A percentile compares a stretch with the other conserved stretches of the same genome.
Evolutionary conservation across 2,329 filamentous ascomycete species (phyloP).

Genomic region (Neurospora sp.): DNA sequence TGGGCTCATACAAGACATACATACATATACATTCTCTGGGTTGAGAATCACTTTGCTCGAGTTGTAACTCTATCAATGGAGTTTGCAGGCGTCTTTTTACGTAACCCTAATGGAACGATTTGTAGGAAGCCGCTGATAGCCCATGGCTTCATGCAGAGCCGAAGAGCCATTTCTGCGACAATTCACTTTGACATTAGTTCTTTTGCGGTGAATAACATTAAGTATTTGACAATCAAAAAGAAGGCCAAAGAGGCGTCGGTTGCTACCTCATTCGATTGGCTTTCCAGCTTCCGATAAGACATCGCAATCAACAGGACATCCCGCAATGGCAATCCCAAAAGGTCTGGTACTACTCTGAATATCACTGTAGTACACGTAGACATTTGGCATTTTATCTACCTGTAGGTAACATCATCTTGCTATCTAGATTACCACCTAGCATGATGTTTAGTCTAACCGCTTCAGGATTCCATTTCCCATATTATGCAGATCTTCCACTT

Average conservation of each 20-base stretch:
- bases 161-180: not conserved
- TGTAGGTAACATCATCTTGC: not conserved
- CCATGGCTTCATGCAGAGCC: not conserved
- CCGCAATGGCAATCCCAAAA: not conserved
- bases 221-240: not conserved
- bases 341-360: not conserved
- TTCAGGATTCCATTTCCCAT: not conserved
- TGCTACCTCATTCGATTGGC: not conserved
- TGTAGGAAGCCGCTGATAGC: not conserved
- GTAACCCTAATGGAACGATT: not conserved
- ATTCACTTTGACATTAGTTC: not conserved
- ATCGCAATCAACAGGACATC: not conserved
- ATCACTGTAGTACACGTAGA: not conserved
- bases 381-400: not conserved
- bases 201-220: not conserved
- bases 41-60: not conserved
- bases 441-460: not conserved
- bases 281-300: not conserved
- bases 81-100: not conserved
- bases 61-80: not conserved
- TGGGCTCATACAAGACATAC: not conserved
- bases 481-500: not conserved
- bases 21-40: not conserved
- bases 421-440: not conserved
- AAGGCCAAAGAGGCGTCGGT: not conserved